Evolutionary conservation across 176 grass and related monocot genomes (phyloP), one percentile per base, ranked within the genome.

Genomic region (Oryza glumipatula): DNA sequence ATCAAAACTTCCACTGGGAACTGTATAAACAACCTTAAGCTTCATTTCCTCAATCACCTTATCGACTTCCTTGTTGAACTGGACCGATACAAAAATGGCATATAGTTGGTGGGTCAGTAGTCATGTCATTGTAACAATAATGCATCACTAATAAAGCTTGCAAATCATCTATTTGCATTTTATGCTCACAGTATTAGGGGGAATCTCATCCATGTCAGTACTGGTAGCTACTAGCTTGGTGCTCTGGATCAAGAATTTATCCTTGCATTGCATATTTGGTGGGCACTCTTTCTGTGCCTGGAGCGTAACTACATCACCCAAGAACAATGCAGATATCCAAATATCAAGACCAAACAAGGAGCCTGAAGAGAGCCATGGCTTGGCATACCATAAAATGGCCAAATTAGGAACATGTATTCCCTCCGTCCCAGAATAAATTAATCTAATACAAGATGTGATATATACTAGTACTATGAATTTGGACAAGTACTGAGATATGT

Each of bases 161-260:
- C 11, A 66, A 72, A 84, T 61, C 9, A 58, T 43, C 54, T 8
- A 52, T 70, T 61, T 86, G 70, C 64, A 80, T 45, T 76, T 65
- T 51, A 68, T 74, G 52, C 73, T 77, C 70, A 98, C 96, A 11
- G 96, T 98, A 48, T 98, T 93, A 78, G 91, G 48, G 76, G 93
- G 93, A 13, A 95, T 92, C 72, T 98, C 96, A 47, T 95, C 96
- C 70, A 95, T 92, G 52, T 95, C 93, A 15, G 86, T 90, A 65
- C 72, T 93, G 33, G 93, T 87, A 58, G 89, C 83, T 58, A 94
- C 93, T 36, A 5, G 30, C 88, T 81, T 98, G 11, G 93, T 92
- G 85, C 91, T 95, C 88, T 98, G 96, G 83, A 98, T 95, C 67
- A 98, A 91, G 88, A 98, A 98, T n/a, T 98, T 98, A 76, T 98